A percentile compares a stretch with the other conserved stretches of the same genome.
Evolutionary conservation across 2,329 filamentous ascomycete species (phyloP).

Genomic region (Apiospora kogelbergensis): DNA sequence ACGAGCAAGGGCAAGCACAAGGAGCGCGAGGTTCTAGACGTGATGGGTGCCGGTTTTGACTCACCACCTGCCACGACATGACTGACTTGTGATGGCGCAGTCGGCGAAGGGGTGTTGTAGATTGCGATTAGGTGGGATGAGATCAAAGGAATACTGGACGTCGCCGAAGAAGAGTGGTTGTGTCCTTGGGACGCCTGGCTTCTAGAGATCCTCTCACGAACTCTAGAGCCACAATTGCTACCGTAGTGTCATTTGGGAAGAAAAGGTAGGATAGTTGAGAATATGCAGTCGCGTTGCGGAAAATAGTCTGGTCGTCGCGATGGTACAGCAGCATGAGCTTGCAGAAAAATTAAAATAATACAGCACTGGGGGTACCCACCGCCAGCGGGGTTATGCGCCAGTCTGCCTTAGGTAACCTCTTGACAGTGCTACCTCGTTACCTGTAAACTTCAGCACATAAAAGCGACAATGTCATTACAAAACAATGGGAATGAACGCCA

Average conservation of each 20-base stretch:
- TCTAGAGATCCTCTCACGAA: constrained; percentile 77
- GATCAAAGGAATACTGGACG: constrained; percentile 15
- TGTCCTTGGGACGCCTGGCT: constrained; percentile 46
- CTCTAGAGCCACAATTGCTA: constrained; percentile 77
- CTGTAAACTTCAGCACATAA: not conserved
- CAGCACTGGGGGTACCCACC: not conserved
- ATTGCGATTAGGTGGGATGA: not conserved
- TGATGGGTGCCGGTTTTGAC: constrained; percentile 18
- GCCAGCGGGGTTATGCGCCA: not conserved
- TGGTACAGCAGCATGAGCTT: not conserved
- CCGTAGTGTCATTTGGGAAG: constrained; percentile 58
- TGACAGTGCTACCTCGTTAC: not conserved
- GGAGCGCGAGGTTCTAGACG: constrained; percentile 15
- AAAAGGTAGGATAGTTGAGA: constrained; percentile 10
- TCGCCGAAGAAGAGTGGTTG: constrained; percentile 34
- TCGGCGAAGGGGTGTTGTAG: constrained; percentile 9
- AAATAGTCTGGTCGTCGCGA: constrained; percentile 5
- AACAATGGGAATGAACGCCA: too few relatives aligned
- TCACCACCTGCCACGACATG: constrained; percentile 31
- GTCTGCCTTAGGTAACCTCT: not conserved
- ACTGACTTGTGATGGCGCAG: constrained; percentile 14
- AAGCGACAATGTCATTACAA: not conserved
- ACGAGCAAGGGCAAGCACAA: constrained; percentile 11
- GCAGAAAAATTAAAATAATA: not conserved
- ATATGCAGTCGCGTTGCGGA: constrained; percentile 9